Conservation (phyloP, 208 protist genomes). For the Wallacemonas sp. region DNA sequence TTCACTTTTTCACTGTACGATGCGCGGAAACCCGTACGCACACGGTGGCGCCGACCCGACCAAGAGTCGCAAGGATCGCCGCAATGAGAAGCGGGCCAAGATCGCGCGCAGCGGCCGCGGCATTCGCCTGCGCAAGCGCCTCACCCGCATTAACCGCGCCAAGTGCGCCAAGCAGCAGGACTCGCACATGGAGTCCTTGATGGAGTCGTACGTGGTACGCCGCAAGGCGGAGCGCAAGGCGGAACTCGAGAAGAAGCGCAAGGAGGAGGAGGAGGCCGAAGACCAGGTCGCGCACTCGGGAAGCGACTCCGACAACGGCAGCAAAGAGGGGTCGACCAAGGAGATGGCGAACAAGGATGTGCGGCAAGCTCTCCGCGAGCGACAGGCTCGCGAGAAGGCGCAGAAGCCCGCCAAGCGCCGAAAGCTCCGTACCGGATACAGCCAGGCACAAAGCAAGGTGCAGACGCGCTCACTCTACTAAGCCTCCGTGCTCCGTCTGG, state of each 20-base stretch:
- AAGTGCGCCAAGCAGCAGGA: slow-evolving; percentile 70
- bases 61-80: slow-evolving; percentile 77
- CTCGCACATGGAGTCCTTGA: slow-evolving; percentile 79
- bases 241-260: slow-evolving; percentile 37
- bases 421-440: slow-evolving; percentile 15
- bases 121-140: slow-evolving; percentile 60
- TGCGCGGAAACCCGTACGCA: slow-evolving; percentile 81
- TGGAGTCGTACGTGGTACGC: slow-evolving; percentile 83
- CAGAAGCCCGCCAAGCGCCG: slow-evolving; percentile 16
- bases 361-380: slow-evolving; percentile 8
- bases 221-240: slow-evolving; percentile 75
- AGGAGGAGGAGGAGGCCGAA: slow-evolving; percentile 23
- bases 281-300: slow-evolving; percentile 8
- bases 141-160: slow-evolving; percentile 46
- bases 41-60: slow-evolving; percentile 70
- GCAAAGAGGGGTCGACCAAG: not conserved
- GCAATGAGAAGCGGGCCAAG: slow-evolving; percentile 62
- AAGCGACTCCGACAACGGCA: not conserved
- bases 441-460: slow-evolving; percentile 32
- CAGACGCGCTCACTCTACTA: slow-evolving; percentile 62
- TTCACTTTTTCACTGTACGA: slow-evolving; percentile 18
- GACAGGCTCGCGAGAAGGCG: slow-evolving; percentile 9
- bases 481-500: not conserved
- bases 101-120: slow-evolving; percentile 64
- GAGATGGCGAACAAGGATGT: slow-evolving; percentile 18